Base-by-base conservation (phyloP, 208 protist species). In the Trypanosoma cruzi region DNA sequence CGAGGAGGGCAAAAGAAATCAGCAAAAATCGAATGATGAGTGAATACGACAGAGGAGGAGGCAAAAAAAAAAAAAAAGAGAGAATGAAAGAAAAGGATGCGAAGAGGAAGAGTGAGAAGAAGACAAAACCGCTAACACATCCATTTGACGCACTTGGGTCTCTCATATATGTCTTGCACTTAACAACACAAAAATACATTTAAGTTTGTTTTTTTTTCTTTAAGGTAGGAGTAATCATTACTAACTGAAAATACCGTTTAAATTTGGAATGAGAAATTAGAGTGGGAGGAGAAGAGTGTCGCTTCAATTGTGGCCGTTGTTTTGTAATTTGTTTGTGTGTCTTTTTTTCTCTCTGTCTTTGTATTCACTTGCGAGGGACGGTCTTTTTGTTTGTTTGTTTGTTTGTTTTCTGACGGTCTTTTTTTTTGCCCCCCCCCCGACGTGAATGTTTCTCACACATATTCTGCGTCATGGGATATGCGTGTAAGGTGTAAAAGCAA, bases 201-300 rank as follows among this genome's bases (percentile, higher is more conserved):
- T 63, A 52, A 52, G 36, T n/a, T 10, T n/a, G n/a, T n/a, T n/a
- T n/a, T n/a, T n/a, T n/a, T n/a, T n/a, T n/a, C n/a, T 52, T 49
- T 63, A 52, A 52, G 36, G 0, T 10, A 42, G 32, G 31, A 2
- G 31, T 37, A 40, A 24, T 60, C 22, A 3, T 60, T 40, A 0
- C 20, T 52, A 52, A 52, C 3, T 52, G 48, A 52, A 52, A 52
- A 52, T 52, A 26, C 7, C 48, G 48, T 52, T 52, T 52, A 52
- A 52, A 26, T 26, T 8, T 52, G 48, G 22, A 8, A 22, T 28
- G 22, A 26, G 16, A 52, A 6, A 11, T 26, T n/a, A 52, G 6
- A 22, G 22, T 11, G 11, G 7, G 4, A 52, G 20, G 48, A 52
- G 48, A 52, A 26, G 5, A 8, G 22, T 24, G 18, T 4, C 22